Evolutionary conservation across 2,329 filamentous ascomycete species (phyloP).

Genomic region (Ilyonectria mors-panacis): DNA sequence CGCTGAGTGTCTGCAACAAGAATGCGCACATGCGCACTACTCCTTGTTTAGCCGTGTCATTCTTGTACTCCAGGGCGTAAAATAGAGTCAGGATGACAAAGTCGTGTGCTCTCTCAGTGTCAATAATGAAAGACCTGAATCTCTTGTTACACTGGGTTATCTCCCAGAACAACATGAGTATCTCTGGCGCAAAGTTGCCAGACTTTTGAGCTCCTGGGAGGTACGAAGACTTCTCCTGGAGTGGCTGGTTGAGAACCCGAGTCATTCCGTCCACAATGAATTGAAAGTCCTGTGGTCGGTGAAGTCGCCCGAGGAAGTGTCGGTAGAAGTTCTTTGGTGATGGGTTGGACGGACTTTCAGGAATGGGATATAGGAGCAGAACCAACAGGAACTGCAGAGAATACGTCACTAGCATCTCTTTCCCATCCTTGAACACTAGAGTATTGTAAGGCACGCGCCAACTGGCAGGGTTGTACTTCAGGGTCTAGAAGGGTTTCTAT

Average conservation of each 20-base stretch:
- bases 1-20: slow-evolving; percentile 92
- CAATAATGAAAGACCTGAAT: slow-evolving; percentile 96
- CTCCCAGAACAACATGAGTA: slow-evolving; percentile 98
- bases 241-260: slow-evolving; percentile 90
- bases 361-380: slow-evolving; percentile 88
- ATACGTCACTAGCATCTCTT: slow-evolving; percentile 92
- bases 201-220: slow-evolving; percentile 87
- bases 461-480: slow-evolving; percentile 95
- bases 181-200: slow-evolving; percentile 91
- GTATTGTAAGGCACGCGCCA: slow-evolving; percentile 97
- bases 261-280: slow-evolving; percentile 97
- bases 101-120: slow-evolving; percentile 93
- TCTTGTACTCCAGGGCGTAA: slow-evolving; percentile 91
- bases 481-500: slow-evolving; percentile 68
- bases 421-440: slow-evolving; percentile 90
- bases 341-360: slow-evolving; percentile 76
- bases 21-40: slow-evolving; percentile 98
- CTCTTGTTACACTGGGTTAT: slow-evolving; percentile 97
- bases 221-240: slow-evolving; percentile 90
- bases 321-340: slow-evolving; percentile 92
- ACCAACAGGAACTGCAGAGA: slow-evolving; percentile 92
- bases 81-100: slow-evolving; percentile 93
- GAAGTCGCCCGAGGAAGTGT: slow-evolving; percentile 90
- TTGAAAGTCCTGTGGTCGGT: slow-evolving; percentile 96
- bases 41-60: slow-evolving; percentile 89